phyloP scores from a whole-genome alignment of 140 eudicot species.

The Ambrosia hybrid region DNA sequence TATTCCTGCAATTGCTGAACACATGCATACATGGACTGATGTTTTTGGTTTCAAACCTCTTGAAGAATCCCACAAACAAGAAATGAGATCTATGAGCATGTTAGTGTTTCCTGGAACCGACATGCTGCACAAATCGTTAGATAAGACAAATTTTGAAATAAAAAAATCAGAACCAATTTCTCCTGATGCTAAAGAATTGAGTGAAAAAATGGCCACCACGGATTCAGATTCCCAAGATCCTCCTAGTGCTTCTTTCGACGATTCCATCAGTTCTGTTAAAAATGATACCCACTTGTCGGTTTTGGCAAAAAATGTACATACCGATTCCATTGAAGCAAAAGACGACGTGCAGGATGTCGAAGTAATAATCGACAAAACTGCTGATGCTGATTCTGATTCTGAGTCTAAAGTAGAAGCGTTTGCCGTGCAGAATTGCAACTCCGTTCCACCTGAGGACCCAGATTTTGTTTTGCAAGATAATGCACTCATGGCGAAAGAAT shows the following conservation, averaged over 20 bases:
- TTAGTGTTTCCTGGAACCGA: conserved; percentile 93
- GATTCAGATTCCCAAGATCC: conserved; percentile 21
- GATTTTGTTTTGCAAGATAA: conserved; percentile 3
- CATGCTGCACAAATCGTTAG: conserved; percentile 73
- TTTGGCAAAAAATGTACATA: background rate
- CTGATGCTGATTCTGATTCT: conserved; percentile 13
- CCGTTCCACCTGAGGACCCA: conserved; percentile 1
- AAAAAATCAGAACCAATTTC: conserved; percentile 39
- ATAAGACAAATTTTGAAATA: conserved; percentile 23
- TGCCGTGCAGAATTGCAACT: conserved; percentile 6
- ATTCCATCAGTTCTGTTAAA: conserved; percentile 10
- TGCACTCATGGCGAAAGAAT: background rate
- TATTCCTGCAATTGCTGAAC: conserved; percentile 90
- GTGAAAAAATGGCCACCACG: conserved; percentile 25
- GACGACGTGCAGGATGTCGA: background rate
- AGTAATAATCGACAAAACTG: background rate
- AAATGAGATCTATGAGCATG: conserved; percentile 79
- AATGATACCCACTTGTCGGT: background rate
- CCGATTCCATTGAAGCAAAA: conserved; percentile 2
- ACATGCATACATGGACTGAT: conserved; percentile 83
- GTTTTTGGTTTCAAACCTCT: conserved; percentile 74
- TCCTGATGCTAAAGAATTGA: conserved; percentile 26
- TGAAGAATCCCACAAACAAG: conserved; percentile 62
- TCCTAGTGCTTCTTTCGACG: background rate
- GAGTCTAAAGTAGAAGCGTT: conserved; percentile 4